Conservation (phyloP, 2,329 filamentous ascomycete genomes). For the Xylaria sp. region DNA sequence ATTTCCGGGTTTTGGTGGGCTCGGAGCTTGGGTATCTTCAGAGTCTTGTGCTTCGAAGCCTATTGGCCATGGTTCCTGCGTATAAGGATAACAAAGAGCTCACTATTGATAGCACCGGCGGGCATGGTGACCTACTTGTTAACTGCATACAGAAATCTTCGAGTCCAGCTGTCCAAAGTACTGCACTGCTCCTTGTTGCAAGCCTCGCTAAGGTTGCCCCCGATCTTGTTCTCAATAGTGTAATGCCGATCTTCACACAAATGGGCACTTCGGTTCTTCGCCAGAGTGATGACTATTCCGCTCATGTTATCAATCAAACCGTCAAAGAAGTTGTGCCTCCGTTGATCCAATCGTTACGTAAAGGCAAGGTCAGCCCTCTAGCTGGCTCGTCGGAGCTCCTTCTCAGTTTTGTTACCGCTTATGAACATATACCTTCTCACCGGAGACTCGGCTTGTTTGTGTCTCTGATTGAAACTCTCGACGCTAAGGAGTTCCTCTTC, state of each 20-base stretch:
- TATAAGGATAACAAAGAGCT: constrained; percentile 67
- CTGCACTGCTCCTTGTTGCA: constrained; percentile 85
- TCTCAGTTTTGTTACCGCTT: constrained; percentile 95
- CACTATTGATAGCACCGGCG: constrained; percentile 76
- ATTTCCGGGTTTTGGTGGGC: constrained; percentile 78
- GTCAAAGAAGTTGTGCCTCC: constrained; percentile 94
- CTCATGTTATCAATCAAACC: constrained; percentile 93
- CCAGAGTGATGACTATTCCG: constrained; percentile 95
- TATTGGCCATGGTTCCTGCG: constrained; percentile 82
- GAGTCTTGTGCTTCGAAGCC: constrained; percentile 78
- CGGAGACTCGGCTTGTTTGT: constrained; percentile 82
- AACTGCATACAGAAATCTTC: constrained; percentile 92
- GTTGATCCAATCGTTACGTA: constrained; percentile 81
- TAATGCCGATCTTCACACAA: constrained; percentile 99
- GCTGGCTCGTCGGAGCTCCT: constrained; percentile 86
- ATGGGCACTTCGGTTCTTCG: constrained; percentile 91
- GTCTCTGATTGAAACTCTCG: constrained; percentile 83
- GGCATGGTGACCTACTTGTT: constrained; percentile 88
- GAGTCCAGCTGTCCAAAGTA: constrained; percentile 92
- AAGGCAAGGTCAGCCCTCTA: constrained; percentile 77
- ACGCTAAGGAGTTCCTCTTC: constrained; percentile 84
- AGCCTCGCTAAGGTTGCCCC: constrained; percentile 86
- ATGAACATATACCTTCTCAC: constrained; percentile 92
- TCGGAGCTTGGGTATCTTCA: constrained; percentile 92
- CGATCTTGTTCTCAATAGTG: constrained; percentile 89